phyloP scores from a whole-genome alignment of 1,139 yeast species.

The Chernovozyma sophiae-reginae region DNA sequence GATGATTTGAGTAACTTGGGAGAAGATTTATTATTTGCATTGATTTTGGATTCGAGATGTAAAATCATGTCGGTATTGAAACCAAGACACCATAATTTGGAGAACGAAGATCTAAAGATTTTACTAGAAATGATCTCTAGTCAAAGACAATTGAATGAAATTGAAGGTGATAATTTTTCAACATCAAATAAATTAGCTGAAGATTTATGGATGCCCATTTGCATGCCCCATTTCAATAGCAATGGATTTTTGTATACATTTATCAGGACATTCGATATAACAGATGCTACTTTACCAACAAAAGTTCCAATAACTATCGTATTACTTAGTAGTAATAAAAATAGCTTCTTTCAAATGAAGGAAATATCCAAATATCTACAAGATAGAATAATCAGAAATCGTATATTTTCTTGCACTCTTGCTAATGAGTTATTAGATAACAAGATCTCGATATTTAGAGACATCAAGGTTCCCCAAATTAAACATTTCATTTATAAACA shows the following conservation, averaged over 20 bases:
- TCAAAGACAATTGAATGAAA: slow-evolving; percentile 16
- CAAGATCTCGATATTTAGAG: slow-evolving; percentile 25
- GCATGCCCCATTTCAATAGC: slow-evolving; percentile 85
- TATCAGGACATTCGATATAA: slow-evolving; percentile 54
- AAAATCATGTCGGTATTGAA: slow-evolving; percentile 29
- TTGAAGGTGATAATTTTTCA: too few relatives aligned
- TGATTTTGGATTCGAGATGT: slow-evolving; percentile 18
- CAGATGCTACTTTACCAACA: not conserved
- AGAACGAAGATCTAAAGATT: slow-evolving; percentile 29
- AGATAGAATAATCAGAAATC: slow-evolving; percentile 32
- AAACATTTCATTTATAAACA: slow-evolving; percentile 82
- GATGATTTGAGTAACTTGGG: not conserved
- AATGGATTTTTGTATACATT: slow-evolving; percentile 84
- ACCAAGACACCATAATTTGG: slow-evolving; percentile 31
- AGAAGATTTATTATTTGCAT: slow-evolving; percentile 33
- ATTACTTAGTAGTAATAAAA: slow-evolving; percentile 77
- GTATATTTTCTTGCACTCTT: slow-evolving; percentile 19
- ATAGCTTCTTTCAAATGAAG: slow-evolving; percentile 73
- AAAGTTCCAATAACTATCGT: slow-evolving; percentile 51
- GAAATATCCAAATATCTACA: slow-evolving; percentile 53
- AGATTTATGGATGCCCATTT: slow-evolving; percentile 91
- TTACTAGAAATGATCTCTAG: slow-evolving; percentile 25
- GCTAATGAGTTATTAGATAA: slow-evolving; percentile 5
- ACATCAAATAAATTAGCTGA: slow-evolving; percentile 36
- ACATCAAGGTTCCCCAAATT: slow-evolving; percentile 57